Conservation (phyloP, 2,329 filamentous ascomycete genomes). For the Thermoascus crustaceus region DNA sequence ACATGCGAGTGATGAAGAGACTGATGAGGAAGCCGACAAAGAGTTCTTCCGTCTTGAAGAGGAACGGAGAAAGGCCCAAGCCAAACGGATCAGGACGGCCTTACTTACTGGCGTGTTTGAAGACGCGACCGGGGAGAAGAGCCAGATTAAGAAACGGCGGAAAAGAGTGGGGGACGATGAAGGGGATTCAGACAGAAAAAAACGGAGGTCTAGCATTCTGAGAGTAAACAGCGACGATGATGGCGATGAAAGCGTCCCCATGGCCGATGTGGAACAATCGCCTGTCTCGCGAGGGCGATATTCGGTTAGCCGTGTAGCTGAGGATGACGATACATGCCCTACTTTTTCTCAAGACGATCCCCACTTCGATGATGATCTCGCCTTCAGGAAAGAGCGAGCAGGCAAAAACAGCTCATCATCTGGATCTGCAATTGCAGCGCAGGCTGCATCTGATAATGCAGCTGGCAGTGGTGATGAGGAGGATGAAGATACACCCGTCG, state of each 20-base stretch:
- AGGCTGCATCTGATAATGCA: slow-evolving; percentile 5
- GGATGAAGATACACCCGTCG: slow-evolving; percentile 24
- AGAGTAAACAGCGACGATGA: slow-evolving; percentile 16
- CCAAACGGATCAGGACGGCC: slow-evolving; percentile 41
- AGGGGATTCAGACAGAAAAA: slow-evolving; percentile 12
- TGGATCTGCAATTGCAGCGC: slow-evolving; percentile 3
- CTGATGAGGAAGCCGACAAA: slow-evolving; percentile 63
- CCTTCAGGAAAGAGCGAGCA: slow-evolving; percentile 20
- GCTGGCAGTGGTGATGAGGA: slow-evolving; percentile 18
- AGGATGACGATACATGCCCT: slow-evolving; percentile 16
- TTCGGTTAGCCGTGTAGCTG: slow-evolving; percentile 11
- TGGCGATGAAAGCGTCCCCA: slow-evolving; percentile 22
- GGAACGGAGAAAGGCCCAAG: slow-evolving; percentile 51
- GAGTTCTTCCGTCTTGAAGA: slow-evolving; percentile 75
- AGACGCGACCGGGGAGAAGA: slow-evolving; percentile 18
- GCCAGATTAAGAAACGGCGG: slow-evolving; percentile 19
- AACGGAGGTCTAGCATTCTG: slow-evolving; percentile 15
- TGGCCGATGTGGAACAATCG: slow-evolving; percentile 15
- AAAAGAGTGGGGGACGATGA: slow-evolving; percentile 18
- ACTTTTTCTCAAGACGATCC: slow-evolving; percentile 25
- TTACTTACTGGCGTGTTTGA: slow-evolving; percentile 34
- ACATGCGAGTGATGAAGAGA: slow-evolving; percentile 77
- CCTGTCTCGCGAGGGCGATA: slow-evolving; percentile 10
- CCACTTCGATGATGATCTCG: slow-evolving; percentile 26
- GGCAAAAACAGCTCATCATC: slow-evolving; percentile 8